These are phyloP conservation scores for Pichia heedii DNA, from an alignment of 805 yeast genomes.

Conservation along the genomic window DNA sequence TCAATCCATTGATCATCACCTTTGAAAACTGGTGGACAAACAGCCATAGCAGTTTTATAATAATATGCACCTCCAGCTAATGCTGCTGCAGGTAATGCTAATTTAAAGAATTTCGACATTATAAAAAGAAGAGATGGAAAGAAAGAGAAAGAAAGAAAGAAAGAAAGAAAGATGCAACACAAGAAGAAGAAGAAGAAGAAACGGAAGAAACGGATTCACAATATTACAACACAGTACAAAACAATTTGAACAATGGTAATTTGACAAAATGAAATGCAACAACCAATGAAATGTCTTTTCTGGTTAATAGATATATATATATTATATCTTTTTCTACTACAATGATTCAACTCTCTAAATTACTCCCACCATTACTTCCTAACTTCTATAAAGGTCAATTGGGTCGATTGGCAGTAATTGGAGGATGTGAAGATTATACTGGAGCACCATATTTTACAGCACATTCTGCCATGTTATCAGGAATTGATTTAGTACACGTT, in stretches of 20 bases:
- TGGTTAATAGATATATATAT: too few species aligned
- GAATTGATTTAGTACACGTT: slow-evolving; percentile 83
- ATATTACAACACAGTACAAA: too few species aligned
- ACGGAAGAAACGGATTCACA: slow-evolving; percentile 32
- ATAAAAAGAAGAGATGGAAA: background rate
- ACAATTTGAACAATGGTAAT: too few species aligned
- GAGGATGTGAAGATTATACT: slow-evolving; percentile 93
- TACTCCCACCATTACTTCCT: slow-evolving; percentile 71
- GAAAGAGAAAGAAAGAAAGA: background rate
- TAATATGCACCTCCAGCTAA: slow-evolving; percentile 36
- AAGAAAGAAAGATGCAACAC: background rate
- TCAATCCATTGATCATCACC: slow-evolving; percentile 68
- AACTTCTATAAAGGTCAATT: slow-evolving; percentile 82
- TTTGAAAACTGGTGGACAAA: slow-evolving; percentile 40
- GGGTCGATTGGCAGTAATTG: slow-evolving; percentile 79
- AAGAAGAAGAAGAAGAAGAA: background rate
- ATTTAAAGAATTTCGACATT: slow-evolving; percentile 11
- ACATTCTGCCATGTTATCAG: slow-evolving; percentile 73
- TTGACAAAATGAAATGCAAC: too few species aligned
- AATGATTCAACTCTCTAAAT: slow-evolving; percentile 17
- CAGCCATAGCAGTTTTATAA: slow-evolving; percentile 20
- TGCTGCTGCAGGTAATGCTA: slow-evolving; percentile 22
- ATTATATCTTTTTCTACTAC: too few species aligned
- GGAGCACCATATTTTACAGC: slow-evolving; percentile 95
- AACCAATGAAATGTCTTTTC: too few species aligned